Base-by-base conservation (phyloP, 768 basidiomycete genomes). In the Brasilioporus rufonigricans region DNA sequence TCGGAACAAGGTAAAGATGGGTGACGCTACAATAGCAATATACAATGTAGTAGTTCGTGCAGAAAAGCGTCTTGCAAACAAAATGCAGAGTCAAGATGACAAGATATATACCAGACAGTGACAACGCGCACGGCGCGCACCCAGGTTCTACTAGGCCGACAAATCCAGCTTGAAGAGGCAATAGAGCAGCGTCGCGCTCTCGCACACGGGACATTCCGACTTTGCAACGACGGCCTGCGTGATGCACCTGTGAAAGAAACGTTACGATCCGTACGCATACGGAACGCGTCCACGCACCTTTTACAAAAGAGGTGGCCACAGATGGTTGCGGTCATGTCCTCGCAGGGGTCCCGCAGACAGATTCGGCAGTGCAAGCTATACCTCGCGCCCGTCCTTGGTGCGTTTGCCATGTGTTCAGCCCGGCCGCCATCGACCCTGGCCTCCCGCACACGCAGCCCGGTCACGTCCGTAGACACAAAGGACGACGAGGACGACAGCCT, bases 231-330 rank as follows among this genome's bases (percentile, higher is more conserved):
- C 70, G 13, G 74, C 76, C 23, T 77, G 72, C 3, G 77, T 76
- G 55, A 85, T 84, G 52, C 83, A 85, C 50, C 83, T 85, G 39
- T 23, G 32, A 39, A 14, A 6, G 4, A 8, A 31, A 46, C 10
- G 19, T 5, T 1, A 16, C 4, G 4, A 26, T 36, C 11, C 18
- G 8, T 19, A 14, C 7, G 14, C 21, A 2, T 21, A 9, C 1
- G 18, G 26, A 33, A 5, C 12, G 19, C 18, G 8, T n/a, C 19
- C 5, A 39, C 78, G 23, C 53, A 83, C 84, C 73, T 54, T 51
- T 80, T 75, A 60, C 84, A 86, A 58, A 86, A 86, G 18, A 86
- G 60, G 57, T 86, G 84, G 4, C 84, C 84, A 60, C 84, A 86
- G 67, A 82, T 79, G 5, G 80, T 84, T 21, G 78, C 83, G 3